Evolutionary conservation across 2,329 filamentous ascomycete species (phyloP).

Genomic region (Grosmannia clavigera): DNA sequence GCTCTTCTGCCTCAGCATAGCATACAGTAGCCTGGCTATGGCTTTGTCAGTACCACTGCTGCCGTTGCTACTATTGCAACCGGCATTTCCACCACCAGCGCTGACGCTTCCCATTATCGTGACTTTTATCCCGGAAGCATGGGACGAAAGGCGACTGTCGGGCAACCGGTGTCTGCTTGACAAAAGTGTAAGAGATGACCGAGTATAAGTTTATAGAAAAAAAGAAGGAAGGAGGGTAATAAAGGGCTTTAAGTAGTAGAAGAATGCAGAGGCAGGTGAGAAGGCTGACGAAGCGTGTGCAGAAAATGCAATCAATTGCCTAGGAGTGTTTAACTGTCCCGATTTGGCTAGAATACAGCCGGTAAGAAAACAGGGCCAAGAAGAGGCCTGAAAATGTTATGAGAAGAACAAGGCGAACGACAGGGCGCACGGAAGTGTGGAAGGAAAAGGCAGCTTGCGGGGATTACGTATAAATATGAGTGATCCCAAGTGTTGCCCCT

Average conservation of each 20-base stretch:
- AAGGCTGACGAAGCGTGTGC: neutral
- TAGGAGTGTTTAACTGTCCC: neutral
- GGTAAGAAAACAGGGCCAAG: neutral
- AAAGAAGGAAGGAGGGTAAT: neutral
- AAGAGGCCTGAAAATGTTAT: neutral
- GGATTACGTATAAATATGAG: neutral
- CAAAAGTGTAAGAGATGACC: neutral
- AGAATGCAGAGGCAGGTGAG: neutral
- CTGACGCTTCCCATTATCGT: neutral
- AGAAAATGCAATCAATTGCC: neutral
- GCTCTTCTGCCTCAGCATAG: slow-evolving; percentile 46
- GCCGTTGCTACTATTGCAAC: slow-evolving; percentile 22
- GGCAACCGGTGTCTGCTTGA: neutral
- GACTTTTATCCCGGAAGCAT: neutral
- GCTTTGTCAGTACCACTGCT: slow-evolving; percentile 29
- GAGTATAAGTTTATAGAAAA: too few relatives aligned
- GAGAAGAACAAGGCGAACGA: neutral
- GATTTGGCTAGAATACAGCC: neutral
- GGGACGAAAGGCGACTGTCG: neutral
- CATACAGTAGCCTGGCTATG: slow-evolving; percentile 46
- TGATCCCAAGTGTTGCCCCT: neutral
- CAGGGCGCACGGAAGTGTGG: neutral
- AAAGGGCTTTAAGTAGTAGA: neutral
- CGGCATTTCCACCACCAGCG: neutral
- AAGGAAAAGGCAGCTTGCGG: neutral